Evolutionary conservation across 345 rosid species (phyloP).

Genomic region (Aegle marmelos): DNA sequence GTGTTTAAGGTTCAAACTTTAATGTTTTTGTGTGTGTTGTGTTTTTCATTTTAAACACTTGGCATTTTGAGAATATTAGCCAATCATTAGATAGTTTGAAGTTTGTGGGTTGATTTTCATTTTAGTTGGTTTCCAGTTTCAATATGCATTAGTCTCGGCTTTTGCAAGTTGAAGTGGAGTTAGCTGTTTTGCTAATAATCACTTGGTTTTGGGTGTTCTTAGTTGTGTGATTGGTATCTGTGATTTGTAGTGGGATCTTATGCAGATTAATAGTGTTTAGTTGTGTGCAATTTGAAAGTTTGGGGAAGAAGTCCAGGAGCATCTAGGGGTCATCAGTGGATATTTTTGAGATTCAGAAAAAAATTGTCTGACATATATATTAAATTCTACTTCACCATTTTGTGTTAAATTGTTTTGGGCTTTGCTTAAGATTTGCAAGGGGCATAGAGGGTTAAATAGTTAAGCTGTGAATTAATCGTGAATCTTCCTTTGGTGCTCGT

Average conservation of each 20-base stretch:
- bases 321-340: background rate
- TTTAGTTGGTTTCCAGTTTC: background rate
- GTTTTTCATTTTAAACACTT: background rate
- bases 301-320: too few species aligned
- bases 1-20: background rate
- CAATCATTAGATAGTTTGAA: background rate
- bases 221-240: background rate
- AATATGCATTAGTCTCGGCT: background rate
- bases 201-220: background rate
- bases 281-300: background rate
- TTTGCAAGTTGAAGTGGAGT: background rate
- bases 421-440: background rate
- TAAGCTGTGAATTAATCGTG: background rate
- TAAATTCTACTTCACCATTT: background rate
- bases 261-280: background rate
- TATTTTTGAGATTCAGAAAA: background rate
- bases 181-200: background rate
- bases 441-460: background rate
- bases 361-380: background rate
- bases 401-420: background rate
- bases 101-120: background rate
- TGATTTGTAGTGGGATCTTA: background rate
- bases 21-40: background rate
- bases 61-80: background rate
- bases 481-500: background rate